These are phyloP conservation scores for Monotropa hypopitys DNA, from an alignment of 179 eudicot species.

Conservation along the genomic window DNA sequence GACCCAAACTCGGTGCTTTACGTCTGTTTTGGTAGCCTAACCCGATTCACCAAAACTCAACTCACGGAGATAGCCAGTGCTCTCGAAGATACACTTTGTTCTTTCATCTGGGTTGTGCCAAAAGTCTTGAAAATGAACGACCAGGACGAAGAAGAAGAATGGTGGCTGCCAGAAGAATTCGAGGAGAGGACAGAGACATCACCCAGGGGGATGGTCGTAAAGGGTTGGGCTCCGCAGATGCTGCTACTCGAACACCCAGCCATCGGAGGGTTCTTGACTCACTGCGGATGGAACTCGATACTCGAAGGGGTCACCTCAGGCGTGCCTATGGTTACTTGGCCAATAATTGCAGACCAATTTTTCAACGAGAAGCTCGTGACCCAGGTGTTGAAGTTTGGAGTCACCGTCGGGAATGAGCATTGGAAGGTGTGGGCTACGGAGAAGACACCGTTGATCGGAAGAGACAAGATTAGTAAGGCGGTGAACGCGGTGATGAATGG, in stretches of 20 bases:
- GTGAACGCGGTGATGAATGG: conserved; percentile 10
- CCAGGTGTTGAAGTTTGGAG: conserved; percentile 13
- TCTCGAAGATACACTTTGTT: conserved; percentile 1
- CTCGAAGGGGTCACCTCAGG: conserved; percentile 13
- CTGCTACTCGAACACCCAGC: conserved; percentile 11
- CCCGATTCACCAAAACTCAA: conserved; percentile 6
- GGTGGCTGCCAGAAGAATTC: conserved; percentile 16
- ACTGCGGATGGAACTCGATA: conserved; percentile 19
- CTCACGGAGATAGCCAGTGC: conserved; percentile 10
- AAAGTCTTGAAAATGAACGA: not conserved
- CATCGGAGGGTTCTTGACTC: conserved; percentile 15
- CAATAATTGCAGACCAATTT: conserved; percentile 15
- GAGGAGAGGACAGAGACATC: conserved; percentile 7
- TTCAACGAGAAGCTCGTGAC: conserved; percentile 18
- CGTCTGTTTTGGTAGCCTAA: conserved; percentile 15
- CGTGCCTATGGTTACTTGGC: conserved; percentile 17
- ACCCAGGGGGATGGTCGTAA: conserved; percentile 9
- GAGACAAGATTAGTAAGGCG: conserved; percentile 11
- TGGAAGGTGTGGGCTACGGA: conserved; percentile 18
- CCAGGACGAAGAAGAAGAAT: not conserved
- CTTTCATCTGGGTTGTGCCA: conserved; percentile 19
- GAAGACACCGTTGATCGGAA: conserved; percentile 9
- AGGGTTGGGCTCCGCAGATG: conserved; percentile 19
- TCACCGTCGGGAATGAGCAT: conserved; percentile 8
- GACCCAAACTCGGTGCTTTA: conserved; percentile 11